Evolutionary conservation across 2,329 filamentous ascomycete species (phyloP), one percentile per base, ranked within the genome.

Genomic region (Lachnellula arida): DNA sequence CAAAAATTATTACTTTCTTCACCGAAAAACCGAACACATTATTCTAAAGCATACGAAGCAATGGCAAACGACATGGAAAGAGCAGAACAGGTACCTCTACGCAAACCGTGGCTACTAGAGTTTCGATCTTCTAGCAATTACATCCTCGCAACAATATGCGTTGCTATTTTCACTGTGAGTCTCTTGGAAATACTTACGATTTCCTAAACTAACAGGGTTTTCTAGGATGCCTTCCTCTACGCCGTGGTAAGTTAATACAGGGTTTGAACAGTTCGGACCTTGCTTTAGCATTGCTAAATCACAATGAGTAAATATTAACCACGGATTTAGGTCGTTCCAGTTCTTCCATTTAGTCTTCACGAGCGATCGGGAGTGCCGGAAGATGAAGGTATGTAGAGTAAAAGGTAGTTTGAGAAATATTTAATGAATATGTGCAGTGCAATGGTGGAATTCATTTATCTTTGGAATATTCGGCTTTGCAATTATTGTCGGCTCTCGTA

Each of bases 381-480:
- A 19, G 19, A 37, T 3, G 19, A 53, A 22, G 34, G 34, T 53
- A 35, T 32, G 37, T 22, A 32, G 15, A 37, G 14, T 4, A n/a
- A 4, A n/a, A 23, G 11, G 14, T 40, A 22, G 8, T 9, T 15
- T 5, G 6, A 12, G 32, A 9, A 25, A 23, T 7, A 12, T 12
- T 19, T 11, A 32, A 14, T 32, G 19, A 53, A 46, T 8, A 19
- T 5, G 1, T 22, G 35, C 17, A 59, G 56, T 56, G 19, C 57
- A 59, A 54, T 57, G 46, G 46, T 57, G 51, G 49, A 57, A 34
- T 0, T 59, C 57, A 15, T 48, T 57, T 25, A 43, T 59, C 32
- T 49, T 59, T 17, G 51, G 54, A 4, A 19, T 48, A 19, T 59
- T 57, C 15, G 57, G 57, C 11, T 54, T 50, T 48, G 54, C 57